Conservation (phyloP, 164 flowering plant genomes). For the Cinnamomum chago region DNA sequence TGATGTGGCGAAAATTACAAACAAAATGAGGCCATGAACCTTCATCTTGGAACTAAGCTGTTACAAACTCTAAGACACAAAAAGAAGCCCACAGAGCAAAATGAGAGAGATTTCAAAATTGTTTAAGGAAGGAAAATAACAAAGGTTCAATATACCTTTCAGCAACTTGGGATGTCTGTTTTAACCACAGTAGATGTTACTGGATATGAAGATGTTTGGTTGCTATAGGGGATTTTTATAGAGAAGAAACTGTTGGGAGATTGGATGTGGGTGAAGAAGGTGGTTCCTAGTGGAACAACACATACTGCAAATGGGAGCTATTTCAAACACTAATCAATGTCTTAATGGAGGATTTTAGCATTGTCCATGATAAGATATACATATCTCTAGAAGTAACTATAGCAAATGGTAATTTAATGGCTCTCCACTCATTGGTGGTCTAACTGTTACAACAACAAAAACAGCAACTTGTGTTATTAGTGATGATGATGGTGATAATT, state of each 20-base stretch:
- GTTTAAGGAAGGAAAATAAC: neutral
- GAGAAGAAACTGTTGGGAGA: neutral
- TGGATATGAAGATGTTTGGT: neutral
- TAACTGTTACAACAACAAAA: neutral
- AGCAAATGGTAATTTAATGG: neutral
- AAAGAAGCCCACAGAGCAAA: neutral
- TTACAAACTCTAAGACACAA: neutral
- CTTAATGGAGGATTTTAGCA: neutral
- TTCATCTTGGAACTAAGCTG: neutral
- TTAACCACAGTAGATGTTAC: neutral
- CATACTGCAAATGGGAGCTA: neutral
- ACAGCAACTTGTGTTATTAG: too few species aligned
- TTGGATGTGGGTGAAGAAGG: neutral
- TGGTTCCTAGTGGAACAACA: too few species aligned
- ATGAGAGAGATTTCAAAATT: neutral
- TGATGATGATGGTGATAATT: too few species aligned
- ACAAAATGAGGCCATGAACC: neutral
- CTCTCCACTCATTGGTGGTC: neutral
- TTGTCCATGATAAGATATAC: neutral
- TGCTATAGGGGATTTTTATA: neutral
- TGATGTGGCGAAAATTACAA: neutral
- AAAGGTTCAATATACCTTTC: neutral
- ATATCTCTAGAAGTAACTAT: neutral
- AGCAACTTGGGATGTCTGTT: neutral
- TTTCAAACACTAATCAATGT: neutral